Evolutionary conservation across 108 stramenopile genomes (phyloP), one percentile per base, ranked within the genome.

Genomic region (Fragilariopsis cylindrus): DNA sequence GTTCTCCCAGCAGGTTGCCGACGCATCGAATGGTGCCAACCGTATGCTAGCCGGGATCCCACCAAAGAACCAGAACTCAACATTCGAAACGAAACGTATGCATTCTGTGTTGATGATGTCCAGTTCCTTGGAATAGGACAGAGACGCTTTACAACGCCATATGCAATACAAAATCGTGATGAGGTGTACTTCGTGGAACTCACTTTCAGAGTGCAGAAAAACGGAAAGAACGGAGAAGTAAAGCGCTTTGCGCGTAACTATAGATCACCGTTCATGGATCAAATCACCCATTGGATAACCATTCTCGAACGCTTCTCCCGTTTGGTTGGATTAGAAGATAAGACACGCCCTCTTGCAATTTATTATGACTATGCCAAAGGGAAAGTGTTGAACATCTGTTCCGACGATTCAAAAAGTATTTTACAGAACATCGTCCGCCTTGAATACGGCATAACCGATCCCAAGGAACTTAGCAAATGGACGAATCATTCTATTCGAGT

Each of bases 51-150:
- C 52, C 52, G 52, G 13, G 15, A n/a, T n/a, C 52, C 12, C 52
- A 53, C 52, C 52, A 53, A 53, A n/a, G 15, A 53, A 53, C 52
- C 52, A 53, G 52, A 53, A 53, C 52, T 12, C 15, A 53, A 53
- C 15, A n/a, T 53, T n/a, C 52, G 52, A 12, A 53, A 53, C 52
- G 52, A 53, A 15, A 12, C 52, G 52, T 12, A 12, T 12, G 52
- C 52, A n/a, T 53, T 53, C 15, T 53, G 52, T n/a, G 15, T 53
- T 53, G 52, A 53, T 53, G 52, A 53, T 53, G 52, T 53, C 15
- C 52, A 53, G n/a, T 53, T 53, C 30, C 30, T 30, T 30, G 30
- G 21, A 30, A 30, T 30, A 30, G 30, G 30, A 30, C 30, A 30
- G 30, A 30, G 30, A 30, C 30, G 30, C 30, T 30, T 30, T 30